Conservation (phyloP, 2,329 filamentous ascomycete genomes). For the Pseudogymnoascus sp. region DNA sequence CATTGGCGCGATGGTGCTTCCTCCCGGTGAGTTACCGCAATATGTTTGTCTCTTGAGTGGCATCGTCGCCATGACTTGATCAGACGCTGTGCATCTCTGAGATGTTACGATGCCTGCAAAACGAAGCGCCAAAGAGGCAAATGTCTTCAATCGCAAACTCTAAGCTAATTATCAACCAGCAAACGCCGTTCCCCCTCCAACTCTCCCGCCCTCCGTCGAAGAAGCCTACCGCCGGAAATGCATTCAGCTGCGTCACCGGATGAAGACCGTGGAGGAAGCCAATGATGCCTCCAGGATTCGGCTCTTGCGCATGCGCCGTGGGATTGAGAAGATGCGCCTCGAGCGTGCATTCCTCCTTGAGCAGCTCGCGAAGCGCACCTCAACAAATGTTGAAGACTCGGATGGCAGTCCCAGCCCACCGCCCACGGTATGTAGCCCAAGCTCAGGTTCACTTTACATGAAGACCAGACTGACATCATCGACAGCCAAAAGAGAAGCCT, state of each 20-base stretch:
- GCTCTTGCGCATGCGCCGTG: constrained; percentile 71
- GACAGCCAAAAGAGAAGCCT: constrained; percentile 65
- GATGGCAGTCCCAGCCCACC: constrained; percentile 75
- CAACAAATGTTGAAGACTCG: constrained; percentile 67
- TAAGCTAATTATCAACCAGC: constrained; percentile 9
- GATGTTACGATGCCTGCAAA: neutral
- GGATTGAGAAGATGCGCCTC: constrained; percentile 85
- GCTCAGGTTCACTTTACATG: neutral
- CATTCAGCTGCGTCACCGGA: constrained; percentile 84
- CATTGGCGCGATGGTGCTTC: neutral
- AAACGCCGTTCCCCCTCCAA: constrained; percentile 44
- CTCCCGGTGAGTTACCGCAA: neutral
- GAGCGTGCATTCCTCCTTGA: constrained; percentile 71
- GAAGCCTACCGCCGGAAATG: constrained; percentile 95
- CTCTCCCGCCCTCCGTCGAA: constrained; percentile 81
- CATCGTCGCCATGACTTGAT: neutral
- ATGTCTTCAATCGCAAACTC: too few relatives aligned
- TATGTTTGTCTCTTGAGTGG: neutral
- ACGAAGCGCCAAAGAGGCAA: neutral
- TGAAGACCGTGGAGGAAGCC: constrained; percentile 83
- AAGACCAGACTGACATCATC: neutral
- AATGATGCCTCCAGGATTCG: constrained; percentile 78
- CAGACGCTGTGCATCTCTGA: neutral
- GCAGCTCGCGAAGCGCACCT: constrained; percentile 66
- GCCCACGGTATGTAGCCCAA: constrained; percentile 54